Base-by-base conservation (phyloP, 805 yeast genomes). In the Blastobotrys robertii region DNA sequence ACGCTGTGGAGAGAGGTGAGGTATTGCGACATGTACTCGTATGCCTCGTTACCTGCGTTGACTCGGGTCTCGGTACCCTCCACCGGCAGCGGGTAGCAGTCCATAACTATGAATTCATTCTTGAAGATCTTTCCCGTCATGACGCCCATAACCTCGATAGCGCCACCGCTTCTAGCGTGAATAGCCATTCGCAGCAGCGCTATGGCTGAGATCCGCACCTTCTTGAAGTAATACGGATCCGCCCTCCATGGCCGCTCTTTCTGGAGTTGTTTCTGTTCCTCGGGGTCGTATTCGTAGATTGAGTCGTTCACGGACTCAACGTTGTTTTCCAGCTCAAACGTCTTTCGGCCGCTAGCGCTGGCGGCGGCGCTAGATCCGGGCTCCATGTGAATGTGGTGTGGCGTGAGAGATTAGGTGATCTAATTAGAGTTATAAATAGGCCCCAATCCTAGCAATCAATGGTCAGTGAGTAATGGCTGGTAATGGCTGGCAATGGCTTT, bases 1-100 rank as follows among this genome's bases (percentile, higher is more conserved):
- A 70, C 65, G 19, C 65, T 61, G 55, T 74, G 74, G 48, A 75
- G 59, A 34, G 70, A 66, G 43, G 79, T 79, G 41, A 84, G 65
- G 60, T 84, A 87, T 46, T 77, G 80, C 1, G 88, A 92, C 95
- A 92, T 88, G 59, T 81, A 92, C 59, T 90, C 97, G 60, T 88
- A 88, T 0, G 94, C 94, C 56, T 90, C 97, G 12, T 79, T 78
- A 56, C 84, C 87, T 0, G 97, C 97, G 61, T 92, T 92, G 30
- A 90, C 98, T 39, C 97, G 62, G 0, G 96, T 85, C 59, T 92
- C 97, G 0, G 97, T 88, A 1, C 97, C 97, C 58, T 84, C 90
- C 1, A 90, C 97, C 0, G 97, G 97, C 32, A 92, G 64, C 10
- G 87, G 79, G 59, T 82, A 90, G 8, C 79, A 80, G 59, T 90